Evolutionary conservation across 495 filamentous ascomycete species (phyloP), one percentile per base, ranked within the genome.

Genomic region (Penicillium chermesinum): DNA sequence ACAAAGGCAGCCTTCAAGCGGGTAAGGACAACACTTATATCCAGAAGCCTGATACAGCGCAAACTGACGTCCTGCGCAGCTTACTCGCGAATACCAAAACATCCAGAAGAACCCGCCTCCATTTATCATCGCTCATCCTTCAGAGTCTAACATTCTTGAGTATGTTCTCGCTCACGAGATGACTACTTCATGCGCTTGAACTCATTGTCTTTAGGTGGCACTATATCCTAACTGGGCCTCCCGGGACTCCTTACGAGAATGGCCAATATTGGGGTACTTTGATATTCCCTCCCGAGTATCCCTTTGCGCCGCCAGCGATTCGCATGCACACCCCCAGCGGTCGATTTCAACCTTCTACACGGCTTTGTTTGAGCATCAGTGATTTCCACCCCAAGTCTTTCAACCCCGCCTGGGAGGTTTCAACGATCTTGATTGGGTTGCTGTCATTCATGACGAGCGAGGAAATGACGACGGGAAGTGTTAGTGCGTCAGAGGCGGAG

Each of bases 261-360:
- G 93, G 93, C 32, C 93, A 98, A 63, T 98, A 97, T 72, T 98
- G 93, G 93, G 93, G 93, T 34, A 96, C 94, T 1, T 73, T 98
- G 30, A 84, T 91, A 46, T 98, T 98, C 66, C 93, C 93, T 18
- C 82, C 89, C 7, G 89, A 95, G 72, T 98, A 98, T 65, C 93
- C 93, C 17, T 98, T 96, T 66, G 91, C 91, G 8, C 94, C 94
- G 20, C 93, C 93, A 10, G 89, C 94, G 4, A 97, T 98, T 67
- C 88, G 91, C 54, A 97, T 98, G 93, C 93, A 97, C 72, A 98
- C 93, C 0, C 93, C 93, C 33, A 90, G 85, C 19, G 93, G 91
- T 52, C 85, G 91, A 64, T 98, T 98, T 73, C 89, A 95, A 62
- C 88, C 90, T 8, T 89, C 84, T 1, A 89, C 88, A 8, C 84